Evolutionary conservation across 2,329 filamentous ascomycete species (phyloP), one percentile per base, ranked within the genome.

Genomic region (Hymenoscyphus linearis): DNA sequence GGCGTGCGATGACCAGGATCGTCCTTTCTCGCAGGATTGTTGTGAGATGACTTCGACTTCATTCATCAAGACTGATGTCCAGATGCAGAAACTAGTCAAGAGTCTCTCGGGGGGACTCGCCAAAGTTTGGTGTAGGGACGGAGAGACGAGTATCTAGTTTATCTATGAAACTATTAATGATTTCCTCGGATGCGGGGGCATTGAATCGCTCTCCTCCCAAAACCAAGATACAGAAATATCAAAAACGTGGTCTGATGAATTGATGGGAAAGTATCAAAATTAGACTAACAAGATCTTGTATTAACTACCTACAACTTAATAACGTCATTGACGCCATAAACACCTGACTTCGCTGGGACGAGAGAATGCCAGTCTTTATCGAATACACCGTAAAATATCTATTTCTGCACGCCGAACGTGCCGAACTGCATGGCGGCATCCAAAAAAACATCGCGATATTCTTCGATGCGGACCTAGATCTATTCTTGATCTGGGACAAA

Each of bases 131-230:
- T 44, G 6, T 18, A 36, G 35, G 18, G 7, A 31, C 13, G 13
- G 27, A 4, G 0, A 37, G 2, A 1, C 72, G 64, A 0, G 72
- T 77, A n/a, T n/a, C 1, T 77, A 78, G 61, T 77, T 75, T 44
- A 74, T 75, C 47, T 73, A 76, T 55, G 72, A 74, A 59, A 72
- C 71, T 0, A 68, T 79, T 59, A 65, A 71, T 35, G 74, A 77
- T 27, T 78, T 75, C 53, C 27, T 68, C 2, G n/a, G n/a, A n/a
- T n/a, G n/a, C n/a, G n/a, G n/a, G n/a, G n/a, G n/a, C n/a, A n/a
- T n/a, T n/a, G n/a, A n/a, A n/a, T n/a, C n/a, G n/a, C n/a, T n/a
- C n/a, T n/a, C n/a, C n/a, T n/a, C n/a, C n/a, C n/a, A n/a, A n/a
- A n/a, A n/a, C n/a, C n/a, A n/a, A n/a, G n/a, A n/a, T n/a, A n/a